These are phyloP conservation scores for Hyaloperonospora arabidopsidis DNA, from an alignment of 352 stramenopile species.

Conservation along the genomic window DNA sequence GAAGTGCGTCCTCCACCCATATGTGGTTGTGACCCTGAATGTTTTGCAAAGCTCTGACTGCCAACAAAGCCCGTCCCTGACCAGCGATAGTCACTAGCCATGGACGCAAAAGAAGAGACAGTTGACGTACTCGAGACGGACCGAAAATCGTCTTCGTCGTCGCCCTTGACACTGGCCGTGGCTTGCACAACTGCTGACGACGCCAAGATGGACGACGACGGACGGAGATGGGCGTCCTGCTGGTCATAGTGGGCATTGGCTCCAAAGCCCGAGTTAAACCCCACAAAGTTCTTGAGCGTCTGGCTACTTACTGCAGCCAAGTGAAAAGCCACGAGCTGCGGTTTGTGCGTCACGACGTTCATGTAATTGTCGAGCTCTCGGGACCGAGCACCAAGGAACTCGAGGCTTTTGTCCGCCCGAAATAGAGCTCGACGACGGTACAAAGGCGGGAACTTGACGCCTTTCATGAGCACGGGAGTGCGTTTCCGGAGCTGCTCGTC, in stretches of 20 bases:
- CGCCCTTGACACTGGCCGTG: constrained; percentile 61
- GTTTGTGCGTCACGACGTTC: constrained; percentile 44
- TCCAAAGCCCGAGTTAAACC: constrained; percentile 67
- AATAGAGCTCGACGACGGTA: constrained; percentile 65
- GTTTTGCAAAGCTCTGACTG: constrained; percentile 49
- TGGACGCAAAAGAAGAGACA: constrained; percentile 49
- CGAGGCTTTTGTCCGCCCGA: constrained; percentile 48
- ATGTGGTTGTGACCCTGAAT: constrained; percentile 22
- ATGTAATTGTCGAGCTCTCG: constrained; percentile 77
- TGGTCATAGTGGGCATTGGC: constrained; percentile 64
- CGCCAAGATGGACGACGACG: constrained; percentile 59
- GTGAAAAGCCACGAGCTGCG: constrained; percentile 71
- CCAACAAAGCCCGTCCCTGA: constrained; percentile 74
- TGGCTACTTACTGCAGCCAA: constrained; percentile 60
- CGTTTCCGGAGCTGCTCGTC: constrained; percentile 75
- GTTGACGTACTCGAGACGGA: constrained; percentile 63
- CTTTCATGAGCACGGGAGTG: constrained; percentile 61
- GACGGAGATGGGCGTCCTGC: constrained; percentile 44
- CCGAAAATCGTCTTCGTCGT: constrained; percentile 74
- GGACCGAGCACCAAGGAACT: constrained; percentile 56
- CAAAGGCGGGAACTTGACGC: constrained; percentile 77
- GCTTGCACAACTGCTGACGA: constrained; percentile 33
- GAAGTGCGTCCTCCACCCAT: constrained; percentile 6
- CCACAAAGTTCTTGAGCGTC: constrained; percentile 74
- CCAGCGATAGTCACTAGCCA: constrained; percentile 61